Evolutionary conservation across 2,329 filamentous ascomycete genomes (phyloP), one percentile per base, ranked within the genome.

Genomic region (Arachnomyces sp.): DNA sequence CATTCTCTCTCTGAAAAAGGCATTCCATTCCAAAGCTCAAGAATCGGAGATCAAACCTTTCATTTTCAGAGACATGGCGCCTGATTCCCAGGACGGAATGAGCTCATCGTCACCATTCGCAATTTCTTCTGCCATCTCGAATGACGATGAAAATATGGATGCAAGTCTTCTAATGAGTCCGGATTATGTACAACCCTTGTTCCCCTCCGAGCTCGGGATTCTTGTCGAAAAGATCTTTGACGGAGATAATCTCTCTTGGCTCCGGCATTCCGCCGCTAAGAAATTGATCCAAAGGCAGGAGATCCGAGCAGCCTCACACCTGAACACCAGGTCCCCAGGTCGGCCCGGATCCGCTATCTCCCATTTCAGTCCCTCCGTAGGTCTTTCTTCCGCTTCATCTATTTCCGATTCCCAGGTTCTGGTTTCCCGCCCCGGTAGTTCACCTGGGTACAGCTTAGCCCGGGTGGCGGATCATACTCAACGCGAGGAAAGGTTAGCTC

Each of bases 161-260:
- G 90, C 89, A 13, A 95, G 87, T 53, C 71, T 94, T 0, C 73
- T 96, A 13, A 96, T 96, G 90, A 88, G 82, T 41, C 82, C 89
- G 1, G 85, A 92, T 53, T 96, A 95, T 56, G 70, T 92, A 11
- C 82, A 86, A 45, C 90, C 90, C 1, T 71, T 95, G 3, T 65
- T 85, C 3, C 64, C 76, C 1, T 92, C 87, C 7, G 89, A 96
- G 42, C 75, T 96, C 2, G 54, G 62, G 4, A 61, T 67, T 7
- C 69, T 96, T 1, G 75, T 94, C n/a, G 69, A 78, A 7, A 76
- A 77, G 13, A 67, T 95, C 1, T 89, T 96, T 52, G 82, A 87
- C 34, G 73, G 75, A 3, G 81, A 90, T 34, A 88, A 84, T 28
- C 76, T 88, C 29, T 75, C 84, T 3, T 89, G 86, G 73, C 73